Evolutionary conservation across 495 filamentous ascomycete genomes (phyloP).

Genomic region (Neurospora tetrasperma): DNA sequence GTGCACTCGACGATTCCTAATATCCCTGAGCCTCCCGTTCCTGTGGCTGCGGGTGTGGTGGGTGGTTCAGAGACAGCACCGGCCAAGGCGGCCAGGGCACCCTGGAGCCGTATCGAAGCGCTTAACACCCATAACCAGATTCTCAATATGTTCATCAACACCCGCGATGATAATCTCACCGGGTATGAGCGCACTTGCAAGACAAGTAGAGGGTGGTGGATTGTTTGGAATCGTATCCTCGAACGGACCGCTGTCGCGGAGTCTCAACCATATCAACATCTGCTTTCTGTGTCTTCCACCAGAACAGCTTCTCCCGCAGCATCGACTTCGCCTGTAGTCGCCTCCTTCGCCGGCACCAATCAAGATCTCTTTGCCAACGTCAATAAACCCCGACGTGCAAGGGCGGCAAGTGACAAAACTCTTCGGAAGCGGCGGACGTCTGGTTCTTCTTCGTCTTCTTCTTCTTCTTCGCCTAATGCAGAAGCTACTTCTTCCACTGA

Average conservation of each 20-base stretch:
- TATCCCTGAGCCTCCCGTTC: constrained; percentile 55
- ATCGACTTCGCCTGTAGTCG: not conserved
- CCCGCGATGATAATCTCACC: constrained; percentile 37
- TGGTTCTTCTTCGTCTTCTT: not conserved
- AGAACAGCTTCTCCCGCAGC: not conserved
- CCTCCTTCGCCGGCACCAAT: not conserved
- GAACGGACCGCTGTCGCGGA: constrained; percentile 20
- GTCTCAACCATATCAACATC: not conserved
- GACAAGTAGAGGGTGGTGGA: constrained; percentile 90
- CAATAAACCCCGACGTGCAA: not conserved
- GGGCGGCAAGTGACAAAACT: not conserved
- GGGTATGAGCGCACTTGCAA: constrained; percentile 85
- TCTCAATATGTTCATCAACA: constrained; percentile 59
- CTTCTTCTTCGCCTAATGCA: not conserved
- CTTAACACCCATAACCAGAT: constrained; percentile 83
- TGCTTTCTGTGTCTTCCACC: not conserved
- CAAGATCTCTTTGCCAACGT: not conserved
- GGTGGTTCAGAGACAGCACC: not conserved
- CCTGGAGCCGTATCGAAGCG: constrained; percentile 78
- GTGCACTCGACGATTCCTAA: constrained; percentile 82
- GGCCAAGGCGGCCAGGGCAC: constrained; percentile 8
- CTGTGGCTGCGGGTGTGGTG: not conserved
- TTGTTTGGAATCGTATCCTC: constrained; percentile 78
- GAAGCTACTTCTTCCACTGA: not conserved
- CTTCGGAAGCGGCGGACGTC: not conserved